Base-by-base conservation (phyloP, 129 eudicot genomes). In the Pulicaria dysenterica region DNA sequence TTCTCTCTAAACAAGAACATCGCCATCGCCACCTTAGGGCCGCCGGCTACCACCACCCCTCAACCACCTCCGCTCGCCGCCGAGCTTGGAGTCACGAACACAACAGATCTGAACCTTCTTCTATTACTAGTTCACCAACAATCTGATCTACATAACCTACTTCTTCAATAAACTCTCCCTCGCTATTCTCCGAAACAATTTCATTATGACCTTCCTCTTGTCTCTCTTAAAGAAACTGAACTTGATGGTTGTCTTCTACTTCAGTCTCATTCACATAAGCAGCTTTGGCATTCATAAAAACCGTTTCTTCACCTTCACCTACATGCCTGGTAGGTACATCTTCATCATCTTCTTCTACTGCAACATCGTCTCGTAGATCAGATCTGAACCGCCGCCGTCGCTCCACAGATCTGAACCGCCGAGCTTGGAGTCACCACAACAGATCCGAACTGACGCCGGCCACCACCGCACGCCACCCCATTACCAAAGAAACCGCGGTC, bases 101-200 rank as follows among this genome's bases (percentile, higher is more conserved):
- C n/a, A n/a, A n/a, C n/a, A n/a, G n/a, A n/a, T n/a, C n/a, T n/a
- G n/a, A n/a, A n/a, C n/a, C 78, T 14, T 67, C 64, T 34, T 7
- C 58, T 11, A 42, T 47, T 19, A 3, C 53, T 8, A 49, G 45
- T 77, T 53, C 81, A 41, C n/a, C 11, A 12, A 37, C 62, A 57
- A 36, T 14, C 9, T 34, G 55, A 13, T 76, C 17, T 11, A 48
- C 31, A 49, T 53, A 7, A 50, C 47, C 42, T 44, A 53, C 31
- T 54, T 64, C 36, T 44, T 64, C 54, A 67, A n/a, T 49, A 13
- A 67, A 36, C 36, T 72, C 82, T 70, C 46, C 49, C 41, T 50
- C 58, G 39, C 19, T 14, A 54, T 15, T 61, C 73, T 40, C 53
- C n/a, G 8, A 9, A 43, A 36, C 12, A 61, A 13, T 42, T 74